Conservation (phyloP, 2,329 filamentous ascomycete genomes). For the Neodidymelliopsis sp. region DNA sequence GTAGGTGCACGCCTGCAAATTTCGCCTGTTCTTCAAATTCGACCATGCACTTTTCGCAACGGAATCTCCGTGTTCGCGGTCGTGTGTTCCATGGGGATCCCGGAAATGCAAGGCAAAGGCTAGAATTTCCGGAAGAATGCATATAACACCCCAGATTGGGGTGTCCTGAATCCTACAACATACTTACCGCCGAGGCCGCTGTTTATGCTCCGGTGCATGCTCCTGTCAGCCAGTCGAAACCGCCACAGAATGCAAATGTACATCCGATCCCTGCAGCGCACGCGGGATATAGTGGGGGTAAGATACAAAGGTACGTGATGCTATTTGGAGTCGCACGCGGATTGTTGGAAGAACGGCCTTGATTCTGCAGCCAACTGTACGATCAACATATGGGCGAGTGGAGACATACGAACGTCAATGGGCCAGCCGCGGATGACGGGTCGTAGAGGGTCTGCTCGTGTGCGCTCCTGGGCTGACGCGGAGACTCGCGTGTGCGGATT, state of each 20-base stretch:
- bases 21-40: slow-evolving; percentile 10
- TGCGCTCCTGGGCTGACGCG: slow-evolving; percentile 26
- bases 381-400: slow-evolving; percentile 29
- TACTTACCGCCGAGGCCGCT: slow-evolving; percentile 24
- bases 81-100: slow-evolving; percentile 7
- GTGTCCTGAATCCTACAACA: neutral
- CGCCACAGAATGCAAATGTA: slow-evolving; percentile 2
- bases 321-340: slow-evolving; percentile 34
- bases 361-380: slow-evolving; percentile 3
- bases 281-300: slow-evolving; percentile 36
- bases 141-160: slow-evolving; percentile 1
- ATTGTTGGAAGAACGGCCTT: slow-evolving; percentile 19
- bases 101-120: slow-evolving; percentile 22
- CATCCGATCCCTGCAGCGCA: slow-evolving; percentile 25
- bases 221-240: slow-evolving; percentile 19
- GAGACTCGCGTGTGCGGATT: slow-evolving; percentile 26
- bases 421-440: slow-evolving; percentile 21
- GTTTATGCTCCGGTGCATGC: slow-evolving; percentile 12
- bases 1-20: slow-evolving; percentile 19
- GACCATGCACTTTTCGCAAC: slow-evolving; percentile 6
- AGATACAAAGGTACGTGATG: slow-evolving; percentile 36
- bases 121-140: slow-evolving; percentile 20
- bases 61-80: neutral
- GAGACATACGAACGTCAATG: slow-evolving; percentile 22
- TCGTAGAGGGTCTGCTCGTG: slow-evolving; percentile 33